Evolutionary conservation across 1,284 basidiomycete species (phyloP), one percentile per base, ranked within the genome.

Genomic region (Mycena citricolor): DNA sequence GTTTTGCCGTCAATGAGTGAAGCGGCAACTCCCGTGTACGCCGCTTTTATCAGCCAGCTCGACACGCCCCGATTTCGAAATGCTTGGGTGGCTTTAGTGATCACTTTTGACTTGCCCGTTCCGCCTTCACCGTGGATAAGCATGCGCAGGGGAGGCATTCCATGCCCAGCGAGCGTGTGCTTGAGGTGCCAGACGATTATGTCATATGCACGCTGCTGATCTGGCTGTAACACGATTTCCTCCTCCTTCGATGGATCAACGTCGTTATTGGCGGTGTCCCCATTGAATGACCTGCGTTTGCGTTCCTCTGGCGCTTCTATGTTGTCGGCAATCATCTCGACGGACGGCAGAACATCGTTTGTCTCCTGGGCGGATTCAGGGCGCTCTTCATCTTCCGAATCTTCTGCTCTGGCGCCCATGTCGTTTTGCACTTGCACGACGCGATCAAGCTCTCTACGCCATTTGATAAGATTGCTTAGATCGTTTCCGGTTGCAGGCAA

Each of bases 1-100:
- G 68, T 70, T 10, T 40, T 14, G 0, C 64, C 67, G 2, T 49
- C 48, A 7, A 70, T 65, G 0, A 62, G 31, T 4, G 54, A 60
- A 0, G 67, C 65, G 0, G 66, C 65, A 5, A 70, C 57, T 0
- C 67, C 67, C 0, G 67, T 60, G 0, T 55, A 58, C 0, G 65
- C 64, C 0, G 56, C 49, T 52, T 61, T 65, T 0, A 54, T 45
- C 0, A 70, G 44, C 21, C 53, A 22, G 7, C 50, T 13, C 1
- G 12, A 2, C 2, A 28, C 25, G 1, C 42, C 40, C 8, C 38
- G 32, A 7, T 34, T 16, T 14, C 44, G 37, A 26, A 67, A 67
- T 0, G 52, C 51, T 12, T 61, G 40, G 0, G 63, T 59, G 1
- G 70, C 57, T 1, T 52, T 52, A 32, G 62, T 42, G 3, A 69